phyloP scores from a whole-genome alignment of 495 filamentous ascomycete genomes.

The Xylaria bambusicola region DNA sequence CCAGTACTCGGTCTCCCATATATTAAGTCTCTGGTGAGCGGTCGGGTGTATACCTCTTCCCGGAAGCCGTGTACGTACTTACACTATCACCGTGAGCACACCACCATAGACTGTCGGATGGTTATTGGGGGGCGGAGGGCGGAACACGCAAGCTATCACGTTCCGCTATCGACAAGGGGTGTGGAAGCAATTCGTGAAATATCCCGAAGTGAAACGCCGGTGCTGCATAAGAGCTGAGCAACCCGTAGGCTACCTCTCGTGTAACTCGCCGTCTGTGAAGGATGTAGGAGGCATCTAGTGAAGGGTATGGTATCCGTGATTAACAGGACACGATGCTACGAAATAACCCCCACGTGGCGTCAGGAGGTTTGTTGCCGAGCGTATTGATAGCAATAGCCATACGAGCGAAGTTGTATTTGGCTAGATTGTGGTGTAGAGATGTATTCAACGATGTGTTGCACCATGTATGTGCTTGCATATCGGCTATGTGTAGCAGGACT shows the following conservation, averaged over 20 bases:
- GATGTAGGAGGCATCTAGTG: no score
- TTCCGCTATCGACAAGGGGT: background rate
- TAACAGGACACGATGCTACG: background rate
- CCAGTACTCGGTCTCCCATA: background rate
- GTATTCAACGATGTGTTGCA: background rate
- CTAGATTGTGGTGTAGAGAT: no score
- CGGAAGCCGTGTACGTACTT: background rate
- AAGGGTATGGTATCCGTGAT: no score
- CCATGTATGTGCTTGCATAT: no score
- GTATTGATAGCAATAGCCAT: background rate
- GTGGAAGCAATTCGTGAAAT: background rate
- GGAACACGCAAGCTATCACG: background rate
- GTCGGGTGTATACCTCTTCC: background rate
- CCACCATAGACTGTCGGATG: background rate
- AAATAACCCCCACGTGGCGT: background rate
- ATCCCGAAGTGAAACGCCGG: background rate
- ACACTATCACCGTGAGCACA: background rate
- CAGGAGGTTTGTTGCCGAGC: background rate
- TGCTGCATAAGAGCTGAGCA: background rate
- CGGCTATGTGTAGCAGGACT: no score
- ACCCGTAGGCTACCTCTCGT: background rate
- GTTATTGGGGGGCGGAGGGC: background rate
- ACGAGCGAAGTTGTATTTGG: no score
- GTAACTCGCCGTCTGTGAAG: background rate
- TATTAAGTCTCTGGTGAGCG: background rate